Evolutionary conservation across 176 grass and related monocot genomes (phyloP).

Genomic region (Musa troglodytarum): DNA sequence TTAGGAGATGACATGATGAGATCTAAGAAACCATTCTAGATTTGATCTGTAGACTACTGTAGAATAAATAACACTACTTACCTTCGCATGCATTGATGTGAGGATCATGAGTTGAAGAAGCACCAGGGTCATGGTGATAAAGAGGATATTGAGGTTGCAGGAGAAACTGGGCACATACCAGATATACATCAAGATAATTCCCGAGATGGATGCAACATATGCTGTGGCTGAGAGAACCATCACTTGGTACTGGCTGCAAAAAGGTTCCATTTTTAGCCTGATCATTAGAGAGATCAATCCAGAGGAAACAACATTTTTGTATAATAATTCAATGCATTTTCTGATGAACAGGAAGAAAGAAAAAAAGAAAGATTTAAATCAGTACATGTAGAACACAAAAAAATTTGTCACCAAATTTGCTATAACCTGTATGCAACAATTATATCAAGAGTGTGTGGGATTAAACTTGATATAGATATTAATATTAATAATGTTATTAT

Average conservation of each 20-base stretch:
- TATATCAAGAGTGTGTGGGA: neutral
- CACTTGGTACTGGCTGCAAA: slow-evolving; percentile 61
- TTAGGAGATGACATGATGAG: neutral
- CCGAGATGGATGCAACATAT: slow-evolving; percentile 56
- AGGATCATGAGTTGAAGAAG: slow-evolving; percentile 67
- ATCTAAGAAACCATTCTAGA: neutral
- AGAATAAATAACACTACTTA: neutral
- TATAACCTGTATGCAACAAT: too few relatives aligned
- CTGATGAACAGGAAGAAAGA: neutral
- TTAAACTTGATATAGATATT: neutral
- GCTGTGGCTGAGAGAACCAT: slow-evolving; percentile 38
- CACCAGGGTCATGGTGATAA: slow-evolving; percentile 78
- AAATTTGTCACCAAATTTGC: too few relatives aligned
- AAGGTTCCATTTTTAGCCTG: slow-evolving; percentile 5
- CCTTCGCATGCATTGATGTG: slow-evolving; percentile 65
- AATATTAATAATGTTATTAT: too few relatives aligned
- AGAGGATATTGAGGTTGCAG: slow-evolving; percentile 76
- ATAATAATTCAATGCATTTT: neutral
- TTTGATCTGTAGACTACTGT: too few relatives aligned
- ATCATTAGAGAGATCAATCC: neutral
- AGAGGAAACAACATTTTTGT: neutral
- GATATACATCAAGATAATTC: slow-evolving; percentile 68
- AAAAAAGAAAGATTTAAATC: too few relatives aligned
- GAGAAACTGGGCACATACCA: slow-evolving; percentile 60
- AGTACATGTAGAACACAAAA: too few relatives aligned